Evolutionary conservation across 257 asterid species (phyloP).

Genomic region (Solanum okadae): DNA sequence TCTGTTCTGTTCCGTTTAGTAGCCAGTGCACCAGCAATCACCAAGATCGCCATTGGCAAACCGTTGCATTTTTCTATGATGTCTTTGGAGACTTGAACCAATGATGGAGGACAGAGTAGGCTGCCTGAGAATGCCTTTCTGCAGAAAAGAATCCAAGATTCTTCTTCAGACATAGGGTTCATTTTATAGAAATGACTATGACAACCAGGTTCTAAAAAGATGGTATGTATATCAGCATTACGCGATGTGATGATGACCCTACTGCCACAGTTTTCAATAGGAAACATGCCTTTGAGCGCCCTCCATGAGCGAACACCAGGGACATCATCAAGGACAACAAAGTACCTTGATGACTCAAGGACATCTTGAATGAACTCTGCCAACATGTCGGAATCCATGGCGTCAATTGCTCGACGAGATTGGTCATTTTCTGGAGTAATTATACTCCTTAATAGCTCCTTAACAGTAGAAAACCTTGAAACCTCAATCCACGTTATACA

Average conservation of each 20-base stretch:
- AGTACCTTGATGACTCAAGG: neutral
- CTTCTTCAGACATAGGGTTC: constrained; percentile 6
- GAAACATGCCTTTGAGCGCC: constrained; percentile 3
- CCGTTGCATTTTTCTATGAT: constrained; percentile 15
- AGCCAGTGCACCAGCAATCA: constrained; percentile 14
- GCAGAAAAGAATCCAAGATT: constrained; percentile 14
- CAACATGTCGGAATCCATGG: neutral
- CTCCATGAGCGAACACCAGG: constrained; percentile 5
- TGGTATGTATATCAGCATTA: neutral
- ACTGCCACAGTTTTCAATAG: constrained; percentile 3
- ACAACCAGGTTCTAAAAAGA: neutral
- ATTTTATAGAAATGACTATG: neutral
- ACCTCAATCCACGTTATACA: constrained; percentile 9
- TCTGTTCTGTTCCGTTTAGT: neutral
- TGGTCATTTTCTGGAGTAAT: neutral
- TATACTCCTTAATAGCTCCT: neutral
- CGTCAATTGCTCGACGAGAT: neutral
- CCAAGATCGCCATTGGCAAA: constrained; percentile 14
- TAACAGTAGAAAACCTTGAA: neutral
- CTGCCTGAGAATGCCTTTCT: constrained; percentile 1
- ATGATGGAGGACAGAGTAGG: neutral
- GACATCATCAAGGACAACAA: constrained; percentile 18
- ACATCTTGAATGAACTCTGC: neutral
- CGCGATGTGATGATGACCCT: constrained; percentile 14
- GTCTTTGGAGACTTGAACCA: neutral